Percentiles rank a stretch among this genome's conserved stretches.
Conservation (phyloP, 75 land plant genomes). For the Cunninghamia lanceolata region DNA sequence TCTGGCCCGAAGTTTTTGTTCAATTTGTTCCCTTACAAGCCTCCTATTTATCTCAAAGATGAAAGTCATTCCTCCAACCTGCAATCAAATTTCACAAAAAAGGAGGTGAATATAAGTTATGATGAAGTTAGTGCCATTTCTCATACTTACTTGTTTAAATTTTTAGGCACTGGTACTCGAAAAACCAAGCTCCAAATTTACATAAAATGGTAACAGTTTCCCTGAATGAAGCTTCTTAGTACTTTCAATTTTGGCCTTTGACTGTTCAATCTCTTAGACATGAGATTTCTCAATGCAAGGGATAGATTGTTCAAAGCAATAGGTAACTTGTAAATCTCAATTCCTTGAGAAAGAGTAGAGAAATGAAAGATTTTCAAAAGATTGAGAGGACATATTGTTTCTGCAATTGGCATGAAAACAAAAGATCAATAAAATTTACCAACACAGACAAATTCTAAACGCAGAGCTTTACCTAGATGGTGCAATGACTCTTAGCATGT, state of each 20-base stretch:
- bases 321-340: background rate
- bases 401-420: background rate
- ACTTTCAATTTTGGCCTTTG: background rate
- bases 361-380: background rate
- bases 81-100: conserved; percentile 15
- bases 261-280: background rate
- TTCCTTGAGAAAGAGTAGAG: background rate
- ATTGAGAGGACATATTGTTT: background rate
- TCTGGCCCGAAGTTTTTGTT: background rate
- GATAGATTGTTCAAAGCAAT: background rate
- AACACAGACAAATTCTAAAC: background rate
- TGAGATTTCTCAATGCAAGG: background rate
- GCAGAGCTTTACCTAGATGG: background rate
- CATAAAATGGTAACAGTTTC: background rate
- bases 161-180: background rate
- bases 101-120: no score
- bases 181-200: background rate
- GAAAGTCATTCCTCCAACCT: conserved; percentile 66
- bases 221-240: background rate
- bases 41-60: conserved; percentile 57
- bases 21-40: conserved; percentile 23
- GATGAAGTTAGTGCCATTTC: background rate
- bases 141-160: background rate
- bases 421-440: background rate
- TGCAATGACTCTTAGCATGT: background rate